phyloP scores from a whole-genome alignment of 208 protist species.

The Leptomonas seymouri region DNA sequence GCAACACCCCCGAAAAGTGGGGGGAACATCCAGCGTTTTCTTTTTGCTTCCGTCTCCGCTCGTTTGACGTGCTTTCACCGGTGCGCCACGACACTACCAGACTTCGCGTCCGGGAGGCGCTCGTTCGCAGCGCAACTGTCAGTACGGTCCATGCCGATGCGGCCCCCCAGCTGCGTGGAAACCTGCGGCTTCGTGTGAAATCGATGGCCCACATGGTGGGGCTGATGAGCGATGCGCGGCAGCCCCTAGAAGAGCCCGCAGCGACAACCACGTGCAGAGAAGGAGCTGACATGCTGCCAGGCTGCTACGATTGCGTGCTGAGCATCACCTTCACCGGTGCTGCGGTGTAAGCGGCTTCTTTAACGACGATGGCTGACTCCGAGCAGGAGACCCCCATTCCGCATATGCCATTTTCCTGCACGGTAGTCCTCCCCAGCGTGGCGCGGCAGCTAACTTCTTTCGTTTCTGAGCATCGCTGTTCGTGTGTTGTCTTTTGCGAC shows the following conservation, averaged over 20 bases:
- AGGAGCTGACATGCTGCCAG: background rate
- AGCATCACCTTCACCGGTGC: slow-evolving; percentile 9
- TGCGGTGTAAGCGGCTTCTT: background rate
- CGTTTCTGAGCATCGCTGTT: background rate
- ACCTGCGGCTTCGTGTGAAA: background rate
- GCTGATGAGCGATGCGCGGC: background rate
- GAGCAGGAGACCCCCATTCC: slow-evolving; percentile 9
- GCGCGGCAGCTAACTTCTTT: background rate
- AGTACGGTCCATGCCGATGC: slow-evolving; percentile 3
- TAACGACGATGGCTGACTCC: slow-evolving; percentile 6
- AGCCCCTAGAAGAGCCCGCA: slow-evolving; percentile 6
- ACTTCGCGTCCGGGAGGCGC: background rate
- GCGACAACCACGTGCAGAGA: slow-evolving; percentile 17
- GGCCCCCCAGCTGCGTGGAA: background rate
- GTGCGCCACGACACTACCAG: slow-evolving; percentile 1
- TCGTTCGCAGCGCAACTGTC: slow-evolving; percentile 15
- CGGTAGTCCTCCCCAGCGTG: background rate
- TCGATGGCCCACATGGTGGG: background rate
- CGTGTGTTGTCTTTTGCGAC: background rate
- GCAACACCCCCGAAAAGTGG: background rate
- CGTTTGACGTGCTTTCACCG: slow-evolving; percentile 15
- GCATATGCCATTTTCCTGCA: slow-evolving; percentile 22
- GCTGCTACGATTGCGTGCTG: slow-evolving; percentile 32
- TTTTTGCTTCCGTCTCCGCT: slow-evolving; percentile 12
- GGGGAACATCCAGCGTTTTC: background rate